Base-by-base conservation (phyloP, 1,284 basidiomycete species). In the Xerocomus subilludens region DNA sequence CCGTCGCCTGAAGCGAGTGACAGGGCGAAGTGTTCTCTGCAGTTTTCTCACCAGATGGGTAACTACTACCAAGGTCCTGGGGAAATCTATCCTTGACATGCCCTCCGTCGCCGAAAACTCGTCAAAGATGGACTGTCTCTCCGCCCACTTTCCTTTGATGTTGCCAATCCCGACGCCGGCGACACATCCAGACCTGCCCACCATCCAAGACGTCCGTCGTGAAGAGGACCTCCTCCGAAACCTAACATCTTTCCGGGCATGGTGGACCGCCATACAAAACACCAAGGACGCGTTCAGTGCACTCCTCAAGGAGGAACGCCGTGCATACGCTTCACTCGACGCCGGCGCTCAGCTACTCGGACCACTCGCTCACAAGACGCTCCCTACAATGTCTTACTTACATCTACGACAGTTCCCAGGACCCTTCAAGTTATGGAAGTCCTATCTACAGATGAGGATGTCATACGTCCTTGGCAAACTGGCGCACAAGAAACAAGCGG, bases 181-280 rank as follows among this genome's bases (percentile, higher is more conserved):
- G 64, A 94, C 91, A 5, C 92, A 97, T 80, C 89, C 93, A 27
- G 88, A 92, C 72, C 89, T 99, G 68, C 89, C 99, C 78, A 89
- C 92, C 7, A 85, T 91, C 42, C 88, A 91, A 67, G 97, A 99
- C 84, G 84, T 98, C 49, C 89, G 93, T 75, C 92, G 96, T 59
- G 98, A 99, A 86, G 97, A 99, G 85, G 98, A 99, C 85, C 90
- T 99, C n/a, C 88, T 97, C 47, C 91, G 96, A 76, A 98, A 99
- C 85, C 95, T 96, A 7, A 90, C 91, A 73, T 98, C 97, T 72
- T 94, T 97, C 83, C 91, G 95, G 45, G 91, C 94, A 78, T 99
- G 98, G 98, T 93, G 94, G 89, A 88, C 92, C 2, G 95, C 97
- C 79, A 95, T 99, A 80, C 89, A 91, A 74, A 89, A 91, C 67